Percentiles rank a stretch among this genome's conserved stretches.
These are phyloP conservation scores for Ogataea angusta DNA, from an alignment of 805 yeast genomes.

Conservation along the genomic window DNA sequence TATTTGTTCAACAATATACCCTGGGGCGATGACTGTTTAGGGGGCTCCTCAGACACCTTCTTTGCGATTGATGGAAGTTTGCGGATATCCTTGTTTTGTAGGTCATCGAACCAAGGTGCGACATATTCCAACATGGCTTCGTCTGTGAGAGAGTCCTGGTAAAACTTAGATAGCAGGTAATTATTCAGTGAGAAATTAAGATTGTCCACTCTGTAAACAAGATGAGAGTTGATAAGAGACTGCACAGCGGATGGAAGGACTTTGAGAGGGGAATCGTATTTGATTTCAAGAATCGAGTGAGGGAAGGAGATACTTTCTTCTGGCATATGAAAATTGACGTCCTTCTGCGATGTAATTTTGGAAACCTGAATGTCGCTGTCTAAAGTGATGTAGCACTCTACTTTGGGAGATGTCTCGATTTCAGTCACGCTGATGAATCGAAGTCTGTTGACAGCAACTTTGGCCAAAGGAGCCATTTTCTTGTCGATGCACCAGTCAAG, in stretches of 20 bases:
- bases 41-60: conserved; percentile 7
- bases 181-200: conserved; percentile 33
- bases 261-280: conserved; percentile 39
- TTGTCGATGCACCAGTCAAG: conserved; percentile 33
- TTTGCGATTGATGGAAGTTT: conserved; percentile 36
- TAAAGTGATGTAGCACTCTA: conserved; percentile 32
- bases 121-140: conserved; percentile 25
- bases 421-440: conserved; percentile 25
- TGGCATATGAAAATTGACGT: conserved; percentile 10
- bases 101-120: conserved; percentile 33
- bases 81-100: conserved; percentile 38
- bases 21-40: background rate
- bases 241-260: conserved; percentile 36
- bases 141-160: conserved; percentile 19
- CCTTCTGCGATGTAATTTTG: conserved; percentile 9
- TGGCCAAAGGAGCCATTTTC: conserved; percentile 28
- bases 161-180: conserved; percentile 27
- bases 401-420: conserved; percentile 10
- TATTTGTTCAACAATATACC: conserved; percentile 34
- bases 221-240: conserved; percentile 43
- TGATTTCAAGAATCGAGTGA: conserved; percentile 46
- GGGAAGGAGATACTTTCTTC: conserved; percentile 37
- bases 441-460: conserved; percentile 24
- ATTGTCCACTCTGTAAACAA: conserved; percentile 44
- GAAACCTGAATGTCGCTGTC: conserved; percentile 26